Base-by-base conservation (phyloP, 768 basidiomycete genomes). In the Termitomyces sp. region DNA sequence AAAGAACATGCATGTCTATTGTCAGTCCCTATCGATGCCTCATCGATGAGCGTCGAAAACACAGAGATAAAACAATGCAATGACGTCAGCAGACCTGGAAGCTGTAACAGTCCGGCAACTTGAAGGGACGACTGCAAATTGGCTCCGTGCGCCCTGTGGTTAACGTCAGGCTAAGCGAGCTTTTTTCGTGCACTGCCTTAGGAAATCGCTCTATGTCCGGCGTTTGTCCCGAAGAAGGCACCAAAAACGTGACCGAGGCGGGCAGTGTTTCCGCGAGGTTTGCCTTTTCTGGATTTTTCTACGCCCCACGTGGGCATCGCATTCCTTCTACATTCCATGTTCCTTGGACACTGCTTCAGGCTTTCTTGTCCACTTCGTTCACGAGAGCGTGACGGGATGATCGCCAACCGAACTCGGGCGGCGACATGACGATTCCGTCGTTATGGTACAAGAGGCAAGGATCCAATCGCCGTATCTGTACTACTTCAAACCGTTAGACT, bases 311-410 rank as follows among this genome's bases (percentile, higher is more conserved):
- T 62, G 62, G 58, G 65, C 69, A 72, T 66, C 70, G 69, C 72
- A 64, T 60, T 61, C 55, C 33, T 58, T 54, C 46, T 48, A 47
- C 49, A 54, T 60, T 59, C 60, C 46, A 55, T 60, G 66, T 68
- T 58, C 67, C 69, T 71, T 63, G 37, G 4, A 66, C 74, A 75
- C 72, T 62, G 74, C 72, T 61, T 72, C 66, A 51, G 36, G 49
- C n/a, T 46, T 47, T 24, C 62, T 42, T 63, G 63, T 62, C 58
- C 53, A 47, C 59, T 61, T 65, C 63, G 46, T 31, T 54, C 57
- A 58, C 36, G 59, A 60, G 49, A 55, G 54, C 53, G 42, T 48
- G 20, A 46, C 56, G 58, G 62, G 24, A 48, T 20, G n/a, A 36
- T 24, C 22, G 45, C 22, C 9, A 49, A 55, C 61, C 63, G 61